Evolutionary conservation across 345 rosid species (phyloP).

Genomic region (Populus deltoides): DNA sequence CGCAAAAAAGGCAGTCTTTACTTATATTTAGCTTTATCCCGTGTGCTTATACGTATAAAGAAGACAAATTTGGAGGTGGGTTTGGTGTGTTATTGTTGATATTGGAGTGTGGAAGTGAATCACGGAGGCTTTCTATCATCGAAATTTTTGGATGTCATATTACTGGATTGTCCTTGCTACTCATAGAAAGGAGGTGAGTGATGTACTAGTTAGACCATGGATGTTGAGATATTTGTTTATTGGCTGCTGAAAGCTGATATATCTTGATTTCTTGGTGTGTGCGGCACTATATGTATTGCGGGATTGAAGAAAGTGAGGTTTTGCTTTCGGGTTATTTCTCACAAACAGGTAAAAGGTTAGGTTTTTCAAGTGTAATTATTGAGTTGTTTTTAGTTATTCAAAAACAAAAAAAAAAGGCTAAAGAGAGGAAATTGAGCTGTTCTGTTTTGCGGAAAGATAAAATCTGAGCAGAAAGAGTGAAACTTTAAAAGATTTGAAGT

Average conservation of each 20-base stretch:
- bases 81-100: too few species aligned
- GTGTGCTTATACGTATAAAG: too few species aligned
- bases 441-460: not conserved
- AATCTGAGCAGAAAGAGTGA: not conserved
- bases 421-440: not conserved
- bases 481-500: constrained; percentile 12
- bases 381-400: not conserved
- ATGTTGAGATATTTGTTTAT: constrained; percentile 4
- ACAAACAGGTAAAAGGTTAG: too few species aligned
- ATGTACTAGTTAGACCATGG: not conserved
- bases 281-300: too few species aligned
- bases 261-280: too few species aligned
- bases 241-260: not conserved
- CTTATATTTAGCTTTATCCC: too few species aligned
- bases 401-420: not conserved
- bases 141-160: constrained; percentile 12
- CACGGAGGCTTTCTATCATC: too few species aligned
- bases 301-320: too few species aligned
- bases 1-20: too few species aligned
- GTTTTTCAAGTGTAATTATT: not conserved
- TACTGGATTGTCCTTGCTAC: constrained; percentile 13
- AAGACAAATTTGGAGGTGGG: too few species aligned
- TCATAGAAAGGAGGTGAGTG: constrained; percentile 10
- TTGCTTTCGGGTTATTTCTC: too few species aligned
- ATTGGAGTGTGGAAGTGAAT: too few species aligned